Conservation (phyloP, 140 eudicot species). For the Bidens hawaiensis region DNA sequence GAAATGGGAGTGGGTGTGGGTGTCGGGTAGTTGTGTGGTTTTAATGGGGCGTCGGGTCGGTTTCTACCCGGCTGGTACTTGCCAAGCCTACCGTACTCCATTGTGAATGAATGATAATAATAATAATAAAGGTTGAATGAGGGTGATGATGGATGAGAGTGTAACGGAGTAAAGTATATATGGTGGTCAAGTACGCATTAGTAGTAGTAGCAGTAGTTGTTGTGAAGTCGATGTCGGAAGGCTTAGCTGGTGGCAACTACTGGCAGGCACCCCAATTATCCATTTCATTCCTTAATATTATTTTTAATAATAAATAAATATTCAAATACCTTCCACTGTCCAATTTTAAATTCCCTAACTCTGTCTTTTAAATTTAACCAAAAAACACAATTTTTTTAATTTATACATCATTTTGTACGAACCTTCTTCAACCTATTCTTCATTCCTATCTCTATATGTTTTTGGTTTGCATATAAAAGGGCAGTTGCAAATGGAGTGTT, state of each 20-base stretch:
- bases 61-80: constrained; percentile 42
- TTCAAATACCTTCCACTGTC: no score
- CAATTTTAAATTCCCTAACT: no score
- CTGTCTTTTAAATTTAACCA: no score
- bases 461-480: no score
- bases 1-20: constrained; percentile 12
- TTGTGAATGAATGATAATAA: background rate
- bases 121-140: no score
- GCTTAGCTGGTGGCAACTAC: constrained; percentile 40
- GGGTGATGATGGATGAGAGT: background rate
- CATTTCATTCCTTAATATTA: background rate
- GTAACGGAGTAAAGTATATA: constrained; percentile 8
- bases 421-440: no score
- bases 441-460: no score
- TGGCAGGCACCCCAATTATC: constrained; percentile 14
- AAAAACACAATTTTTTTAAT: no score
- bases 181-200: background rate
- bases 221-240: constrained; percentile 35
- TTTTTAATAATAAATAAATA: no score
- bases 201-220: constrained; percentile 20
- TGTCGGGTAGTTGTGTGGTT: constrained; percentile 4
- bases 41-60: constrained; percentile 32
- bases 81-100: constrained; percentile 59
- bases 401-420: no score
- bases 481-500: no score